phyloP scores from a whole-genome alignment of 1,284 basidiomycete species.

The Ceraceosorus bombacis region DNA sequence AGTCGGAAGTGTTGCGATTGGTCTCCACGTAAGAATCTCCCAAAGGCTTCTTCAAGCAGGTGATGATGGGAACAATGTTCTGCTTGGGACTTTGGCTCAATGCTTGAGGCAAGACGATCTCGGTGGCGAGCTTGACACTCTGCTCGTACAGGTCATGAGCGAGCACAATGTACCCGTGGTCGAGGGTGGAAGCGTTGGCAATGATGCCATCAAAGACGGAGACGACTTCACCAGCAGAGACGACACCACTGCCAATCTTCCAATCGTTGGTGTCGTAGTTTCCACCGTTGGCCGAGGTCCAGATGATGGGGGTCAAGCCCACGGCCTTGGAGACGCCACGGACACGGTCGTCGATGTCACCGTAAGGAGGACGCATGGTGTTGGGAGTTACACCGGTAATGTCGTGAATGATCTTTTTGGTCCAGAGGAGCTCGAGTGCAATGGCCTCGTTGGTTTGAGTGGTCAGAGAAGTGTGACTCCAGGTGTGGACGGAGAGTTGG shows the following conservation, averaged over 20 bases:
- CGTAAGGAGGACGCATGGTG: slow-evolving; percentile 51
- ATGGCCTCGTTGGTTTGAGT: slow-evolving; percentile 75
- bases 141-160: slow-evolving; percentile 47
- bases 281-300: slow-evolving; percentile 31
- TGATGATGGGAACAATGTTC: slow-evolving; percentile 53
- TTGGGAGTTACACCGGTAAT: slow-evolving; percentile 43
- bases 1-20: slow-evolving; percentile 18
- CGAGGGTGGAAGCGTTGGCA: slow-evolving; percentile 35
- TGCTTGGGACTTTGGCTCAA: slow-evolving; percentile 54
- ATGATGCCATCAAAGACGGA: slow-evolving; percentile 37
- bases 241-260: slow-evolving; percentile 35
- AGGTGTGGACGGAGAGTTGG: slow-evolving; percentile 49
- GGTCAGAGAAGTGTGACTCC: slow-evolving; percentile 61
- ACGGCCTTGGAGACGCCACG: slow-evolving; percentile 40
- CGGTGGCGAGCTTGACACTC: slow-evolving; percentile 41
- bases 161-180: slow-evolving; percentile 86
- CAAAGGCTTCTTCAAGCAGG: slow-evolving; percentile 31
- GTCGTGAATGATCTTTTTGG: slow-evolving; percentile 68
- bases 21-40: slow-evolving; percentile 37
- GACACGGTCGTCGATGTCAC: slow-evolving; percentile 48
- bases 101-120: slow-evolving; percentile 40
- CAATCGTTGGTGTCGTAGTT: slow-evolving; percentile 45
- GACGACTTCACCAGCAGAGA: slow-evolving; percentile 29
- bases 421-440: slow-evolving; percentile 88
- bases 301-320: slow-evolving; percentile 45